These are phyloP conservation scores for Brassica balearica DNA, from an alignment of 441 rosid species.

Conservation along the genomic window DNA sequence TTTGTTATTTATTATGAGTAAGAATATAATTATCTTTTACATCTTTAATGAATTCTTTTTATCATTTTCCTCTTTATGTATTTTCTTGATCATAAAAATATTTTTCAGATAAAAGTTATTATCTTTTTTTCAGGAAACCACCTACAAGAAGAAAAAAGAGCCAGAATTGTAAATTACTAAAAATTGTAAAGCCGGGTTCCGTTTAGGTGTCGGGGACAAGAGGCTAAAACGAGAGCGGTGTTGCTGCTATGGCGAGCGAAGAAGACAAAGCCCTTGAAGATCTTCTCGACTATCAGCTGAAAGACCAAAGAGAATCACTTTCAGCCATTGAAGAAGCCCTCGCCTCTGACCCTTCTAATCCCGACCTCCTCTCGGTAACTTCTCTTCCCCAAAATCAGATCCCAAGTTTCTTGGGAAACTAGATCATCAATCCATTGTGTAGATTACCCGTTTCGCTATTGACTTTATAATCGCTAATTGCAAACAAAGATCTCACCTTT, in stretches of 20 bases:
- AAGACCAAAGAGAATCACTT: conserved; percentile 82
- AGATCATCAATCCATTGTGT: neutral
- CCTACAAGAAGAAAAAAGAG: neutral
- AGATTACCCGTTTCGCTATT: neutral
- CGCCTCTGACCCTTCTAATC: conserved; percentile 65
- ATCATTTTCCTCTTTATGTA: too few species aligned
- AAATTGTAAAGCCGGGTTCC: neutral
- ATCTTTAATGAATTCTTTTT: too few species aligned
- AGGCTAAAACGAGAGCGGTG: neutral
- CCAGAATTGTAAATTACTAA: neutral
- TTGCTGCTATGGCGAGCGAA: conserved; percentile 63
- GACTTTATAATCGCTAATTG: neutral
- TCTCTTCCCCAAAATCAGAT: conserved; percentile 5
- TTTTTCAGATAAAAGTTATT: too few species aligned
- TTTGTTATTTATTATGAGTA: too few species aligned
- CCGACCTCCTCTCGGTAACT: conserved; percentile 74
- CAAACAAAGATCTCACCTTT: neutral
- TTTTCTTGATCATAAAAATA: too few species aligned
- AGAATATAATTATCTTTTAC: too few species aligned
- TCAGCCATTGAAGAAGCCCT: conserved; percentile 72
- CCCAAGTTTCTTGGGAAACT: conserved; percentile 1
- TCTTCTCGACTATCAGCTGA: conserved; percentile 75
- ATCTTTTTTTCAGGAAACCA: too few species aligned
- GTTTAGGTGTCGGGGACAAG: conserved; percentile 1
- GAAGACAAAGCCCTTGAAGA: conserved; percentile 80